These are phyloP conservation scores for Vachellia pachyceras DNA, from an alignment of 306 rosid species.

Conservation along the genomic window DNA sequence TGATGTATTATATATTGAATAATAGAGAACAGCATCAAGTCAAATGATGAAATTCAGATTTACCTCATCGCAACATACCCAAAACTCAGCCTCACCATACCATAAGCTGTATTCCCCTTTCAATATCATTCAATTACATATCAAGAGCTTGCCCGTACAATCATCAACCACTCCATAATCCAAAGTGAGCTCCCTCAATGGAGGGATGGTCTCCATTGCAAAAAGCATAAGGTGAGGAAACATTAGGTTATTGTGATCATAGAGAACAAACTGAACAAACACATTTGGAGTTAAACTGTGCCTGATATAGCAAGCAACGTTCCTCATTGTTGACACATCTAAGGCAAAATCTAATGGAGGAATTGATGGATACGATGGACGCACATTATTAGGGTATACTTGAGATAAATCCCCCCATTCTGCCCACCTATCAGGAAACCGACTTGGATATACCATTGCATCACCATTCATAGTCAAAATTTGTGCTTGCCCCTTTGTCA, in stretches of 20 bases:
- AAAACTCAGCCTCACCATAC: slow-evolving; percentile 52
- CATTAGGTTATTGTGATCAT: slow-evolving; percentile 92
- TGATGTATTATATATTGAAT: slow-evolving; percentile 5
- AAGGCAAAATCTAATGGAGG: slow-evolving; percentile 92
- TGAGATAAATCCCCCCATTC: slow-evolving; percentile 99
- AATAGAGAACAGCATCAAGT: slow-evolving; percentile 15
- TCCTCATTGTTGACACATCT: slow-evolving; percentile 92
- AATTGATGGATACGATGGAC: slow-evolving; percentile 81
- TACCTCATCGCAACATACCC: slow-evolving; percentile 57
- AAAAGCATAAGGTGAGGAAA: slow-evolving; percentile 95
- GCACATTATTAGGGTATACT: slow-evolving; percentile 59
- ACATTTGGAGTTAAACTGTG: slow-evolving; percentile 85
- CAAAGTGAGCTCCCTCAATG: slow-evolving; percentile 93
- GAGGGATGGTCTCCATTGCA: slow-evolving; percentile 97
- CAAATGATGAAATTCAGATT: slow-evolving; percentile 19
- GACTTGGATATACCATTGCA: slow-evolving; percentile 66
- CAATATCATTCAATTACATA: slow-evolving; percentile 68
- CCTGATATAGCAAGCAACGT: slow-evolving; percentile 93
- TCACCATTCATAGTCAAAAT: slow-evolving; percentile 91
- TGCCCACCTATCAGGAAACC: slow-evolving; percentile 82
- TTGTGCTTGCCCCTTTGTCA: slow-evolving; percentile 83
- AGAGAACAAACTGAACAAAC: slow-evolving; percentile 83
- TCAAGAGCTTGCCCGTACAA: slow-evolving; percentile 77
- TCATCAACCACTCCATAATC: slow-evolving; percentile 96
- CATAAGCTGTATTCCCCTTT: slow-evolving; percentile 44